phyloP scores from a whole-genome alignment of 192 early-diverging fungal genomes.

The Phycomyces nitens region DNA sequence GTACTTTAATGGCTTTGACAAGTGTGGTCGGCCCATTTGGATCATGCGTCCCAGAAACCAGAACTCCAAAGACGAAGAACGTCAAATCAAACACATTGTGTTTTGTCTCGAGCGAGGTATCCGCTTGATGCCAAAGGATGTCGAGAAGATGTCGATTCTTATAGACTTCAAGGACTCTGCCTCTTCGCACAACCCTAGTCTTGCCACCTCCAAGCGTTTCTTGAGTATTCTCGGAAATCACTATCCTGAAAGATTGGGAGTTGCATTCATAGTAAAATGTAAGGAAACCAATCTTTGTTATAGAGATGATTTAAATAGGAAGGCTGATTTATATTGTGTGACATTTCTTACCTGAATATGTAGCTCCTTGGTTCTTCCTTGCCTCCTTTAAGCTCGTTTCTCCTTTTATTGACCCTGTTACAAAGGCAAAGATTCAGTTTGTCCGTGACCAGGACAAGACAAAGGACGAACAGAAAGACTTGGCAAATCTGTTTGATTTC shows the following conservation, averaged over 20 bases:
- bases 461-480: conserved; percentile 13
- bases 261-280: conserved; percentile 8
- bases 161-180: conserved; percentile 73
- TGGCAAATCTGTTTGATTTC: conserved; percentile 15
- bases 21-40: conserved; percentile 64
- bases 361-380: conserved; percentile 84
- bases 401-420: conserved; percentile 92
- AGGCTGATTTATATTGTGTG: not conserved
- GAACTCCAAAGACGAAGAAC: conserved; percentile 66
- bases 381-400: conserved; percentile 78
- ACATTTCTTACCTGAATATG: not conserved
- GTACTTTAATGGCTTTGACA: conserved; percentile 78
- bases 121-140: conserved; percentile 63
- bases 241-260: conserved; percentile 79
- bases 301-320: not conserved
- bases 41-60: conserved; percentile 75
- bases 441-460: conserved; percentile 32
- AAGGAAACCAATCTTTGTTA: not conserved
- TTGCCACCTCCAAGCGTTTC: conserved; percentile 73
- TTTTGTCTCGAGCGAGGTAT: conserved; percentile 81
- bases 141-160: conserved; percentile 69
- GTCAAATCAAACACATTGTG: conserved; percentile 76
- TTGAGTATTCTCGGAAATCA: conserved; percentile 76
- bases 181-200: conserved; percentile 60
- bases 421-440: conserved; percentile 55